phyloP scores from a whole-genome alignment of 2,329 filamentous ascomycete species.

The Thyridium curvatum region DNA sequence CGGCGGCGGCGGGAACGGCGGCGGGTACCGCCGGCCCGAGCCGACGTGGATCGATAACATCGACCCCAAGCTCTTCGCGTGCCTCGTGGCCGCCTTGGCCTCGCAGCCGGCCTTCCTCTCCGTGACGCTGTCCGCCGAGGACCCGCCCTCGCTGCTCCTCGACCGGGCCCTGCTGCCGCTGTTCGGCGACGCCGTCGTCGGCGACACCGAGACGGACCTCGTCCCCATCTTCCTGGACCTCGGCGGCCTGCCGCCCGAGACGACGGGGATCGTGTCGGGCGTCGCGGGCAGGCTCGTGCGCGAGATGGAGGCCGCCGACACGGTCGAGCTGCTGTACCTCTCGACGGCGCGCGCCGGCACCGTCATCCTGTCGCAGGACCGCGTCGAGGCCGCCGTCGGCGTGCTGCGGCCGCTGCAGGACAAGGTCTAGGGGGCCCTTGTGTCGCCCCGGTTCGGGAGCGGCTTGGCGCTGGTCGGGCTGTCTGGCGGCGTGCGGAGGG shows the following conservation, averaged over 20 bases:
- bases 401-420: conserved; percentile 54
- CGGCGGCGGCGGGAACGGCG: conserved; percentile 13
- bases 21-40: conserved; percentile 13
- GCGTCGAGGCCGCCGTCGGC: conserved; percentile 66
- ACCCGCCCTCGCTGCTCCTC: conserved; percentile 67
- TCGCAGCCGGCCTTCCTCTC: conserved; percentile 66
- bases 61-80: conserved; percentile 57
- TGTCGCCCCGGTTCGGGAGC: no score
- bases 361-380: conserved; percentile 74
- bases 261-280: conserved; percentile 91
- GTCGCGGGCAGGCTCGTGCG: conserved; percentile 78
- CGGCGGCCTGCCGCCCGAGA: conserved; percentile 72
- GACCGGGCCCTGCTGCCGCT: conserved; percentile 61
- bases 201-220: conserved; percentile 63
- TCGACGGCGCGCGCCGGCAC: conserved; percentile 84
- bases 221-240: conserved; percentile 88
- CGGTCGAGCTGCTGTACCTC: conserved; percentile 80
- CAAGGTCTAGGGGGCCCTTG: conserved; percentile 11
- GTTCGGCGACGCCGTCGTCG: conserved; percentile 69
- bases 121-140: conserved; percentile 65
- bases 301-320: conserved; percentile 51
- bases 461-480: no score
- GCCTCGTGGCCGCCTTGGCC: conserved; percentile 51
- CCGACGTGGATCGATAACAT: conserved; percentile 51
- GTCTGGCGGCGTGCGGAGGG: no score